phyloP scores from a whole-genome alignment of 805 yeast genomes.

The Pichia paraexigua region DNA sequence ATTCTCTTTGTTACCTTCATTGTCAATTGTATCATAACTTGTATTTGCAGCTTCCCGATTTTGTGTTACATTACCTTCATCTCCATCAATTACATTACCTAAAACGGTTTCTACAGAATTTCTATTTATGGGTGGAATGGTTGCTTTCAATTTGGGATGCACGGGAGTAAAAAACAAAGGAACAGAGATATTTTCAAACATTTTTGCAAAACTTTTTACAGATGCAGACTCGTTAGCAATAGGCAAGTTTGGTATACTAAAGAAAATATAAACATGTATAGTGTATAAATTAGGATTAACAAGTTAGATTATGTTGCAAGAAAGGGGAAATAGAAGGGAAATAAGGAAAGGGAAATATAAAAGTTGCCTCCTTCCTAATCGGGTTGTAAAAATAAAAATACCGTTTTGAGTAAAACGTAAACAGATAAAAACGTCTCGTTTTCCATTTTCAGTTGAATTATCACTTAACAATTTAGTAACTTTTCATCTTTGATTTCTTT shows the following conservation, averaged over 20 bases:
- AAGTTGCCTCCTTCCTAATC: neutral
- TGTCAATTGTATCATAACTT: neutral
- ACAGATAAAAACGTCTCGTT: conserved; percentile 5
- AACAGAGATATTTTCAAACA: neutral
- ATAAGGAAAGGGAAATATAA: neutral
- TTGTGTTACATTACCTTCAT: neutral
- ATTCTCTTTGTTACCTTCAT: neutral
- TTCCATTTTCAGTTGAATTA: neutral
- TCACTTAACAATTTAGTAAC: neutral
- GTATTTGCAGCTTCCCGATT: neutral
- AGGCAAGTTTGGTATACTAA: neutral
- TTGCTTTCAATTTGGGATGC: neutral
- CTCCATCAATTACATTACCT: too few relatives aligned
- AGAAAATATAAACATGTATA: neutral
- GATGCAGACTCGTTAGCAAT: conserved; percentile 2
- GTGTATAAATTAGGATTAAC: neutral
- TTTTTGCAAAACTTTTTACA: conserved; percentile 1
- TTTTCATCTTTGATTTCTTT: neutral
- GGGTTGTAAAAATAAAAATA: conserved; percentile 1
- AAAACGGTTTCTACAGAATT: neutral
- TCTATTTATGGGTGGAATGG: neutral
- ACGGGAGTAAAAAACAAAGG: conserved; percentile 1
- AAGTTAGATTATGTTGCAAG: neutral
- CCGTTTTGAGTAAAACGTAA: conserved; percentile 17
- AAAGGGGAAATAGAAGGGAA: neutral